Percentiles rank a stretch among this genome's conserved stretches.
phyloP scores from a whole-genome alignment of 1,284 basidiomycete species.

The Baeospora myosura region DNA sequence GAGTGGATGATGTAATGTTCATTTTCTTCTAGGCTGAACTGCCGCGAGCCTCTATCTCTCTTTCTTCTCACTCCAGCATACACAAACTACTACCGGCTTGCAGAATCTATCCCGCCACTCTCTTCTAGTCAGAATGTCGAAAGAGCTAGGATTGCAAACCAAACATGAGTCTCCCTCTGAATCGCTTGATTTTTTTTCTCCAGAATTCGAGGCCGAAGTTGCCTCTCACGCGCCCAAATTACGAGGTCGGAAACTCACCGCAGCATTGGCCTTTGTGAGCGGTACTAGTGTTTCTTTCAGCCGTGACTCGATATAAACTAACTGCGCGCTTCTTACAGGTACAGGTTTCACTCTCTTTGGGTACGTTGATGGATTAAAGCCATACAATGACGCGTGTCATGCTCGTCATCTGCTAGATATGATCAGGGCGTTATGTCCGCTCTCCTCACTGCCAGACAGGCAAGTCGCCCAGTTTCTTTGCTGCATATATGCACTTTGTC shows the following conservation, averaged over 20 bases:
- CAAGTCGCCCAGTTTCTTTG: constrained; percentile 13
- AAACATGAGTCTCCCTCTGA: background rate
- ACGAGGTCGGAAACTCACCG: constrained; percentile 36
- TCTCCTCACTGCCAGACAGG: constrained; percentile 44
- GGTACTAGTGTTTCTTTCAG: no score
- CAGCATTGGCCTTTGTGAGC: constrained; percentile 42
- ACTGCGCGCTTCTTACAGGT: no score
- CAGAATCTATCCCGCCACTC: no score
- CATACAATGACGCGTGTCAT: background rate
- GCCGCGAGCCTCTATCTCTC: no score
- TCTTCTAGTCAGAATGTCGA: no score
- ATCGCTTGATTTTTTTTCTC: background rate
- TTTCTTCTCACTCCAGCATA: no score
- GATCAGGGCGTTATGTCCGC: constrained; percentile 64
- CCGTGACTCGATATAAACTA: no score
- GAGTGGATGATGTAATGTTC: no score
- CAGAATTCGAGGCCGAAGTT: constrained; percentile 15
- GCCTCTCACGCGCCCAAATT: constrained; percentile 26
- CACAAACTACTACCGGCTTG: no score
- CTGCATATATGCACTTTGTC: background rate
- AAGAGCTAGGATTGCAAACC: no score
- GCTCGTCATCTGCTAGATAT: constrained; percentile 32
- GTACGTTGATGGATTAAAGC: constrained; percentile 24
- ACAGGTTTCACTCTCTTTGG: constrained; percentile 57
- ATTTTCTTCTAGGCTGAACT: no score